A percentile compares a stretch with the other conserved stretches of the same genome.
These are phyloP conservation scores for Stipa capillata DNA, from an alignment of 176 grass and related monocot genomes.

Conservation along the genomic window DNA sequence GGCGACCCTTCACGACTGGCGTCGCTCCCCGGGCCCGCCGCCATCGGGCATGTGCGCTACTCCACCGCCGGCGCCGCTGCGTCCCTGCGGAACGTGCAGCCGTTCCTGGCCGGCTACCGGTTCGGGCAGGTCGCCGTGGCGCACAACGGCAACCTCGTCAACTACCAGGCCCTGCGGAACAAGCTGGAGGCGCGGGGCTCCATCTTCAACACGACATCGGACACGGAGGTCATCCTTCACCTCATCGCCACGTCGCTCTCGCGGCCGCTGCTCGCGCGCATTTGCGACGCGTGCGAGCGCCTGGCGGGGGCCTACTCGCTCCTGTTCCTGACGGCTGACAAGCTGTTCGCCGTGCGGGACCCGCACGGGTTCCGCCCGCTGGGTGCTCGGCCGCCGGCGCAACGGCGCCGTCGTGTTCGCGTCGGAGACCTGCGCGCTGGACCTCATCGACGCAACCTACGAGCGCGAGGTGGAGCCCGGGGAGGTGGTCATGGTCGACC, in stretches of 20 bases:
- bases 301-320: slow-evolving; percentile 52
- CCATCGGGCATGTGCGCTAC: slow-evolving; percentile 18
- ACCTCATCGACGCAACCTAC: slow-evolving; percentile 59
- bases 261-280: slow-evolving; percentile 43
- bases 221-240: slow-evolving; percentile 65
- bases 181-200: slow-evolving; percentile 45
- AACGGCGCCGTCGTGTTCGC: slow-evolving; percentile 59
- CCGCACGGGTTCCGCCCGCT: slow-evolving; percentile 70
- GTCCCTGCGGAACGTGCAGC: too few relatives aligned
- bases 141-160: slow-evolving; percentile 67
- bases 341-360: slow-evolving; percentile 59
- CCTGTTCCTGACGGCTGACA: slow-evolving; percentile 42
- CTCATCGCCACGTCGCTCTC: slow-evolving; percentile 47
- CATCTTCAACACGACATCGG: slow-evolving; percentile 55
- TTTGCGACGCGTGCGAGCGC: slow-evolving; percentile 41
- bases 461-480: slow-evolving; percentile 61
- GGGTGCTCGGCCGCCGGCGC: slow-evolving; percentile 42
- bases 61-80: slow-evolving; percentile 20
- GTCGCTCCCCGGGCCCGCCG: not conserved
- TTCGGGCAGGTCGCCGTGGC: slow-evolving; percentile 41
- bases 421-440: slow-evolving; percentile 58
- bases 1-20: not conserved
- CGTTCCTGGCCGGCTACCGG: too few relatives aligned
- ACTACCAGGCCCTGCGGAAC: slow-evolving; percentile 36
- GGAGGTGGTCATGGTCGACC: slow-evolving; percentile 53